phyloP scores from a whole-genome alignment of 176 grass and related monocot genomes.

The Oryza punctata region DNA sequence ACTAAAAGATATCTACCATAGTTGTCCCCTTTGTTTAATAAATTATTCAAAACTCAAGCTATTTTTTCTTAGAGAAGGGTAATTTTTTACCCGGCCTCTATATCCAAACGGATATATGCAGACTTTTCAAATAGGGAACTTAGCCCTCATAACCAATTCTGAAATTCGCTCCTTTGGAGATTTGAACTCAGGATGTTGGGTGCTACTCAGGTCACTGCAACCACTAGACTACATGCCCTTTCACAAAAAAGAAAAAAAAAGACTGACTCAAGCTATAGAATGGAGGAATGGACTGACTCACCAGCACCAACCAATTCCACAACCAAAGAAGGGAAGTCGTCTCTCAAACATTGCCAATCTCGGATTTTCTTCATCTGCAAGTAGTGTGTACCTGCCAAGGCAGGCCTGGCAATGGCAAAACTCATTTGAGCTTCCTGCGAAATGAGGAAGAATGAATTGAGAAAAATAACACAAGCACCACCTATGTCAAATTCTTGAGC shows the following conservation, averaged over 20 bases:
- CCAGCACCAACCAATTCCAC: slow-evolving; percentile 95
- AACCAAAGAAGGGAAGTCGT: slow-evolving; percentile 82
- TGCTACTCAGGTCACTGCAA: no score
- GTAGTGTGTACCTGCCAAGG: slow-evolving; percentile 65
- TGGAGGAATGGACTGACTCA: slow-evolving; percentile 48
- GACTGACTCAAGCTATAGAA: background rate
- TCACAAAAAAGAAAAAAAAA: no score
- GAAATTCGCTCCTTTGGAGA: no score
- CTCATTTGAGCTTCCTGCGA: slow-evolving; percentile 48
- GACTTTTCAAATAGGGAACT: no score
- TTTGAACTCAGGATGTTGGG: no score
- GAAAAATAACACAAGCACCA: slow-evolving; percentile 11
- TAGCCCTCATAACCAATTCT: no score
- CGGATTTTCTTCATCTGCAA: slow-evolving; percentile 87
- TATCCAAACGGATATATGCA: no score
- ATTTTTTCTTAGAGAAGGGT: no score
- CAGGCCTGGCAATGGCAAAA: slow-evolving; percentile 62
- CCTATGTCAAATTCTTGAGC: background rate
- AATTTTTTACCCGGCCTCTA: no score
- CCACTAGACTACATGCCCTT: no score
- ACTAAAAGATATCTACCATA: background rate
- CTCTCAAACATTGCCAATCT: slow-evolving; percentile 75
- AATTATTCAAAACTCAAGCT: slow-evolving; percentile 24
- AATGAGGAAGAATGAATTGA: slow-evolving; percentile 30
- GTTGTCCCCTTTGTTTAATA: slow-evolving; percentile 26